Percentiles rank a stretch among this genome's conserved stretches.
Conservation (phyloP, 768 basidiomycete species). For the Hydnum rufescens region DNA sequence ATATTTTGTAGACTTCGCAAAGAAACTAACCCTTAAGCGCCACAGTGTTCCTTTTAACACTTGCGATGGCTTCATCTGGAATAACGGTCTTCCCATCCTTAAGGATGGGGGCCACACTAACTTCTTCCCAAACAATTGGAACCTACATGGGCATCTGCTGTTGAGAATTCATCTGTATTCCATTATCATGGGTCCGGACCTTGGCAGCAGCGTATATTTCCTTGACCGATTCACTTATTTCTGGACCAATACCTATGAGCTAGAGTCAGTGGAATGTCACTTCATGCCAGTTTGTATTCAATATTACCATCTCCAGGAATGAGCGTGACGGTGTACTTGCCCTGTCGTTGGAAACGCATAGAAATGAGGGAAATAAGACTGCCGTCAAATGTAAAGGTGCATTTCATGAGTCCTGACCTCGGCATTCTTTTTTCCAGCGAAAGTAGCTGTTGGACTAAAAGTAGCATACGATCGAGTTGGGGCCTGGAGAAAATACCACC, state of each 20-base stretch:
- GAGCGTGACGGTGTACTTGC: slow-evolving; percentile 89
- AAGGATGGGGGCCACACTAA: slow-evolving; percentile 83
- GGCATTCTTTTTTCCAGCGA: slow-evolving; percentile 73
- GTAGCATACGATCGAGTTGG: neutral
- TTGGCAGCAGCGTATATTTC: slow-evolving; percentile 78
- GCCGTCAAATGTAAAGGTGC: slow-evolving; percentile 18
- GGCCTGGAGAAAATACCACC: neutral
- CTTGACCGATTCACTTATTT: slow-evolving; percentile 93
- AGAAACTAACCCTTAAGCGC: slow-evolving; percentile 71
- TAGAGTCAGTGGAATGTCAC: slow-evolving; percentile 6
- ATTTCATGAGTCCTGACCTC: no score
- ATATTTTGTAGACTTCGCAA: neutral
- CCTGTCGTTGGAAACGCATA: slow-evolving; percentile 27
- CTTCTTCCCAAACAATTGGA: slow-evolving; percentile 98
- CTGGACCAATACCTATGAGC: slow-evolving; percentile 80
- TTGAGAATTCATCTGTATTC: neutral
- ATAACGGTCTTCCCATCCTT: slow-evolving; percentile 95
- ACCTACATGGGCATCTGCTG: slow-evolving; percentile 40
- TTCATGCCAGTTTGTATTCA: neutral
- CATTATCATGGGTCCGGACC: slow-evolving; percentile 23
- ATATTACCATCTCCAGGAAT: slow-evolving; percentile 86
- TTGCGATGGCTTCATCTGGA: slow-evolving; percentile 75
- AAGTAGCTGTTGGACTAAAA: slow-evolving; percentile 66
- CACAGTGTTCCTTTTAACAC: slow-evolving; percentile 92
- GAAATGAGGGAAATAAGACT: neutral